Conservation (phyloP, 768 basidiomycete genomes). For the Kondoa subrosea region DNA sequence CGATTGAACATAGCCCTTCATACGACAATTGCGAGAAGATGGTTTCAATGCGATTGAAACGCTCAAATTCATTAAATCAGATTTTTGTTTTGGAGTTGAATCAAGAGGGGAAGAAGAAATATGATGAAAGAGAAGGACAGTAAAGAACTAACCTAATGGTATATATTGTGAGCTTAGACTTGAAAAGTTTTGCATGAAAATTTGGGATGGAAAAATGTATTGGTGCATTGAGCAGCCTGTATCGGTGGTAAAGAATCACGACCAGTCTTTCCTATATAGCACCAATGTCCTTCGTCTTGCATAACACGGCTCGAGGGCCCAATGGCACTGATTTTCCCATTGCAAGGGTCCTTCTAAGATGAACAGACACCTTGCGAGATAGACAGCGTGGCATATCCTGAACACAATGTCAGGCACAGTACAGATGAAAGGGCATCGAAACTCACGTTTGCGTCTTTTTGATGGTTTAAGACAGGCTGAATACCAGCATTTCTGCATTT, state of each 20-base stretch:
- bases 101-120: not conserved
- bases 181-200: not conserved
- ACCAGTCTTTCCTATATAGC: not conserved
- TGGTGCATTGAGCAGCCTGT: not conserved
- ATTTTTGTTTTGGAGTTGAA: not conserved
- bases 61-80: not conserved
- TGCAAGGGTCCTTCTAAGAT: not conserved
- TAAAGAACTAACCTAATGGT: not conserved
- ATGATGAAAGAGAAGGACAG: not conserved
- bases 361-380: not conserved
- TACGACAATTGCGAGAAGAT: not conserved
- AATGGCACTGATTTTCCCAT: not conserved
- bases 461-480: no score
- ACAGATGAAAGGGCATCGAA: not conserved
- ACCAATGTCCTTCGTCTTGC: not conserved
- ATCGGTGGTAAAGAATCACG: not conserved
- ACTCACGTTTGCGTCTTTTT: not conserved
- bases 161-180: not conserved
- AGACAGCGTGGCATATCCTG: not conserved
- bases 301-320: not conserved
- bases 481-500: no score
- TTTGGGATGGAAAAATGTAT: not conserved
- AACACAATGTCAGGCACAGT: not conserved
- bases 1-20: not conserved
- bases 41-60: not conserved